Conservation (phyloP, 148 eudicot species). For the Dianthus caryophyllus region DNA sequence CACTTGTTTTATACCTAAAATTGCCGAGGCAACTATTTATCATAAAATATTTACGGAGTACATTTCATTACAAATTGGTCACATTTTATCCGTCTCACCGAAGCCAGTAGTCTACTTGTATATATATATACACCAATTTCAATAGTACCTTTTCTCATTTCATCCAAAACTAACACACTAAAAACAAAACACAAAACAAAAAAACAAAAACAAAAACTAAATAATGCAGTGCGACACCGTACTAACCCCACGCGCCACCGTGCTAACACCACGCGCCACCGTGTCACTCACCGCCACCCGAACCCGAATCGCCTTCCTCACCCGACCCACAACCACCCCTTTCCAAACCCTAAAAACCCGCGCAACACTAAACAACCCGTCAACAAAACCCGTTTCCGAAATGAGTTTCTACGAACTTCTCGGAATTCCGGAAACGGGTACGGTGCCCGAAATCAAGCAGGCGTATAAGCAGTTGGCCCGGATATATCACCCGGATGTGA, state of each 20-base stretch:
- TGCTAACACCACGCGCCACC: not conserved
- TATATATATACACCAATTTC: no score
- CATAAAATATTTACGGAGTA: no score
- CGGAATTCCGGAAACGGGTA: slow-evolving; percentile 41
- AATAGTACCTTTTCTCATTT: no score
- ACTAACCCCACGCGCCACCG: not conserved
- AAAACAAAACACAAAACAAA: not conserved
- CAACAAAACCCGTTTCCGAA: slow-evolving; percentile 14
- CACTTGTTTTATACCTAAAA: no score
- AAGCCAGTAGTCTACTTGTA: no score
- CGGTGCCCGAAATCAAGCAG: slow-evolving; percentile 52
- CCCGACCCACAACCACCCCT: not conserved
- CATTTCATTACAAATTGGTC: no score
- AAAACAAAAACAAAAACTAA: not conserved
- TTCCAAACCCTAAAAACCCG: slow-evolving; percentile 17
- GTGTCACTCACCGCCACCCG: not conserved
- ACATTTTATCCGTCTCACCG: no score
- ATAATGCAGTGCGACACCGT: slow-evolving; percentile 23
- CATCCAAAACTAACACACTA: not conserved
- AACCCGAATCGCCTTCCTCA: slow-evolving; percentile 18
- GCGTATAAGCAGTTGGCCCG: slow-evolving; percentile 76
- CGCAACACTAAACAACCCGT: slow-evolving; percentile 25
- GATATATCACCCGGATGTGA: slow-evolving; percentile 89
- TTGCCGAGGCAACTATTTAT: no score
- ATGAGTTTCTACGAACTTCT: slow-evolving; percentile 58